Base-by-base conservation (phyloP, 768 basidiomycete species). In the Lentinus tigrinus region DNA sequence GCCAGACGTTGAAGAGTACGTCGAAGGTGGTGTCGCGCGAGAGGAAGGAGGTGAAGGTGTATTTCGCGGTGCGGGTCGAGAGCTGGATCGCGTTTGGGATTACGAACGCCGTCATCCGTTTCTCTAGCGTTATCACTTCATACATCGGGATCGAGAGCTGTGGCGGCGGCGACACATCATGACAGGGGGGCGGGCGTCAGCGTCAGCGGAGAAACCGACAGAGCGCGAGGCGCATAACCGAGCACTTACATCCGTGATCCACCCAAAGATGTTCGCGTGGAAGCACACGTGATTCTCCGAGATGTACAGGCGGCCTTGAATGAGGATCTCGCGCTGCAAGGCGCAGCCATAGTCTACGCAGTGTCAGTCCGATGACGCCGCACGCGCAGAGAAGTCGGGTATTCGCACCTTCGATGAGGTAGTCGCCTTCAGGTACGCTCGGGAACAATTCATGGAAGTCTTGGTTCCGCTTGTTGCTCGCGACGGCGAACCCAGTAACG, bases 201-300 rank as follows among this genome's bases (percentile, higher is more conserved):
- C 19, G 51, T 23, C 21, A 27, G 37, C 23, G 40, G 21, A 11
- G 34, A 5, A 51, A 23, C 47, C 52, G 51, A 42, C 17, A 40
- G 48, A 19, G 57, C 38, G 48, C 55, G 39, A 19, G 8, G 4
- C 26, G 27, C 26, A 43, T 27, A 9, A 37, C 51, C 47, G 44
- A 27, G 16, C 7, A 50, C 95, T 72, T 72, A 96, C 95, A 69
- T 96, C 88, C 27, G 96, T 98, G 48, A 97, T 89, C 97, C 96
- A 98, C 42, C 97, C 96, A 73, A 98, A 96, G 43, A 98, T 98
- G 69, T 98, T 98, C 42, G 97, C 96, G 66, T 99, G 93, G 78
- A 98, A 99, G 76, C 94, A 98, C n/a, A 98, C 83, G 69, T 98
- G 95, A 74, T 98, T 98, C 74, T 99, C 96, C 7, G 97, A 98